phyloP scores from a whole-genome alignment of 345 rosid species.

The Cardamine chenopodiifolia region DNA sequence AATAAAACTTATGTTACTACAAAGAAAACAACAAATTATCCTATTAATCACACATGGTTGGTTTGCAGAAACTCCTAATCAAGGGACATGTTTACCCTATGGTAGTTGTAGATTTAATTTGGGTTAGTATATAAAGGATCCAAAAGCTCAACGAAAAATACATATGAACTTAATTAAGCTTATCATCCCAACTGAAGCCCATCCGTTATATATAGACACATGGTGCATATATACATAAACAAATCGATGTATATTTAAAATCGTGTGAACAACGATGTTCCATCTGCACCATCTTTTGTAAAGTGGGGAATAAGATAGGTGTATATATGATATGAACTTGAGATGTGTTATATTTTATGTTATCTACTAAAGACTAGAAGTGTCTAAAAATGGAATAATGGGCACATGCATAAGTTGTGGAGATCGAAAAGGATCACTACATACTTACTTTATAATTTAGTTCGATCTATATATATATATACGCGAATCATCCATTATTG shows the following conservation, averaged over 20 bases:
- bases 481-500: constrained; percentile 25
- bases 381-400: constrained; percentile 44
- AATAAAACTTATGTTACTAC: not conserved
- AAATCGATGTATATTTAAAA: constrained; percentile 1
- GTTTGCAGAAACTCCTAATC: not conserved
- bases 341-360: constrained; percentile 42
- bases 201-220: constrained; percentile 2
- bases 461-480: constrained; percentile 26
- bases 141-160: constrained; percentile 13
- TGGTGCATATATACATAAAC: constrained; percentile 1
- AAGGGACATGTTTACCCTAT: not conserved
- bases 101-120: constrained; percentile 12
- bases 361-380: constrained; percentile 45
- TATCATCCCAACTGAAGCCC: constrained; percentile 34
- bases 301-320: constrained; percentile 30
- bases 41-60: not conserved
- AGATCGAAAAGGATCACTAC: constrained; percentile 47
- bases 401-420: constrained; percentile 45
- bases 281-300: constrained; percentile 37
- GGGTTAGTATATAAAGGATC: constrained; percentile 22
- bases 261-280: constrained; percentile 37
- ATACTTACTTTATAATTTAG: constrained; percentile 37
- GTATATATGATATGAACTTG: constrained; percentile 17
- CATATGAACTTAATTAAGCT: constrained; percentile 27
- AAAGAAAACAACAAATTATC: not conserved